Conservation (phyloP, 208 protist genomes). For the Phytomonas francai region DNA sequence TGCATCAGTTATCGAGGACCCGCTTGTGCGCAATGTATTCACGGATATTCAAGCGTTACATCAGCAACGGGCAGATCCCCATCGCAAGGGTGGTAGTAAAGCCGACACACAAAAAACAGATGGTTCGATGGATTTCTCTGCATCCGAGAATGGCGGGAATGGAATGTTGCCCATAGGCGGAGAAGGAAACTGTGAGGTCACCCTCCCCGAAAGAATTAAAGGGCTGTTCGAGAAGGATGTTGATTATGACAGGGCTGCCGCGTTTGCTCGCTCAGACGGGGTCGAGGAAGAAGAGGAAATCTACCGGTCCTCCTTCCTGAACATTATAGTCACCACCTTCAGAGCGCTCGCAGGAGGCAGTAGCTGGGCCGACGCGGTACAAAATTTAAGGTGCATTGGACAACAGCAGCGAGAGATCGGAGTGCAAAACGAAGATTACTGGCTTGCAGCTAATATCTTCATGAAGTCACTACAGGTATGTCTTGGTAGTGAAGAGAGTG, state of each 20-base stretch:
- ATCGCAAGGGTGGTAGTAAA: slow-evolving; percentile 1
- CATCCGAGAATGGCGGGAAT: background rate
- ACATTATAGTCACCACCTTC: slow-evolving; percentile 59
- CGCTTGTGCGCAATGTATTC: slow-evolving; percentile 68
- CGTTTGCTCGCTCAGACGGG: background rate
- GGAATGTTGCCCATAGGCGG: background rate
- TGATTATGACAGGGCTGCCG: background rate
- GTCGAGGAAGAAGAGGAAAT: slow-evolving; percentile 38
- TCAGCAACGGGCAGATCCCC: background rate
- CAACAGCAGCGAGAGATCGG: slow-evolving; percentile 40
- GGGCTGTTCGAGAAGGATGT: background rate
- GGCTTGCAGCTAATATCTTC: slow-evolving; percentile 60
- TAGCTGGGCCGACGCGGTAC: slow-evolving; percentile 47
- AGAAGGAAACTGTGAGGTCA: background rate
- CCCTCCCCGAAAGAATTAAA: background rate
- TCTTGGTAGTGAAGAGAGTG: slow-evolving; percentile 43
- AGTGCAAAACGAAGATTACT: slow-evolving; percentile 65
- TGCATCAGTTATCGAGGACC: slow-evolving; percentile 37
- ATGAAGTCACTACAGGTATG: slow-evolving; percentile 49
- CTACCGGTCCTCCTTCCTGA: slow-evolving; percentile 67
- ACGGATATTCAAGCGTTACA: slow-evolving; percentile 33
- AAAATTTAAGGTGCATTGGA: slow-evolving; percentile 45
- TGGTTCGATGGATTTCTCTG: background rate
- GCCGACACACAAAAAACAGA: background rate
- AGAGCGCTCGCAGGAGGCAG: slow-evolving; percentile 25